phyloP scores from a whole-genome alignment of 2,329 filamentous ascomycete species.

The Trichoderma sp. region DNA sequence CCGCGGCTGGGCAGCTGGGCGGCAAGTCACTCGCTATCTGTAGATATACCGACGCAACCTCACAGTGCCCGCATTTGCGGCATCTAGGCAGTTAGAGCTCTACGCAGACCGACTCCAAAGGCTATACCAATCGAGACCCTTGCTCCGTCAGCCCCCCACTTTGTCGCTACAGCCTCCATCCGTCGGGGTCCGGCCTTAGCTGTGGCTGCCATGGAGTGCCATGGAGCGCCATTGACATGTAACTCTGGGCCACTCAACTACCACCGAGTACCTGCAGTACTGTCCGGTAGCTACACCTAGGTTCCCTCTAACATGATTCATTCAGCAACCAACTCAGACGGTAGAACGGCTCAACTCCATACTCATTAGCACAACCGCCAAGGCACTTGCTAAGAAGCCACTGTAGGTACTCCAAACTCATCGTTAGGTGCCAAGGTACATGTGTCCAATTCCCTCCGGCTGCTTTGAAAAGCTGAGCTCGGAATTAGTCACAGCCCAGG shows the following conservation, averaged over 20 bases:
- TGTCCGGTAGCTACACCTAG: neutral
- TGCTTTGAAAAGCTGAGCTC: neutral
- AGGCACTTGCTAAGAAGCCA: neutral
- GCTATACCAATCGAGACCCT: neutral
- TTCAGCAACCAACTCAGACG: neutral
- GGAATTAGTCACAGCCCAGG: neutral
- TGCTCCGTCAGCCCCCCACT: conserved; percentile 8
- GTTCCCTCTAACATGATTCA: neutral
- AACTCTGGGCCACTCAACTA: neutral
- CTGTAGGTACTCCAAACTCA: neutral
- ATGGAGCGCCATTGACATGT: no score
- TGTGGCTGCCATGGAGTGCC: neutral
- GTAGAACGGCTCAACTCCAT: neutral
- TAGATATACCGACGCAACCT: neutral
- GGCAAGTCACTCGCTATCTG: neutral
- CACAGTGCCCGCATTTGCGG: neutral
- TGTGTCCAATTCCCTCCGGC: neutral
- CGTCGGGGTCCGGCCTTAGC: neutral
- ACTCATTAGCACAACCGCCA: no score
- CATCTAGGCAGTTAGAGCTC: neutral
- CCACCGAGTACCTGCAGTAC: neutral
- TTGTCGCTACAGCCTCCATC: neutral
- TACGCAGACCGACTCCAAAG: conserved; percentile 8
- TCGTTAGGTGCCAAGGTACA: neutral
- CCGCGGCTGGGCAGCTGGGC: neutral